Conservation (phyloP, 2,329 filamentous ascomycete genomes). For the Didymella exigua region DNA sequence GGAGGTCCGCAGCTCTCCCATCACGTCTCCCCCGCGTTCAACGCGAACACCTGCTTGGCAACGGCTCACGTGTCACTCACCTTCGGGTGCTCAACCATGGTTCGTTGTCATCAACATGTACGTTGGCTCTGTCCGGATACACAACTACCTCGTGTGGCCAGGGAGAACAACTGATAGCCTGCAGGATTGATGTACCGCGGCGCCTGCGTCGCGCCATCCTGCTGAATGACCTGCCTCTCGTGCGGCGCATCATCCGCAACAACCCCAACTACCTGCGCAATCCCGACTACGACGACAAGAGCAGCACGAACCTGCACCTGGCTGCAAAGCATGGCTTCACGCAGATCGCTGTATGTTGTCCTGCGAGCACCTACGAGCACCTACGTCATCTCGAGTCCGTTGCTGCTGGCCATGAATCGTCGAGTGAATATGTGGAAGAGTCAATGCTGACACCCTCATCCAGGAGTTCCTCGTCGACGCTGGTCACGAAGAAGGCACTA, state of each 20-base stretch:
- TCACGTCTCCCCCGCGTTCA: conserved; percentile 21
- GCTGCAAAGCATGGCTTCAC: conserved; percentile 75
- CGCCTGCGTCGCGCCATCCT: conserved; percentile 83
- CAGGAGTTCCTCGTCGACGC: conserved; percentile 70
- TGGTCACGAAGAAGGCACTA: conserved; percentile 74
- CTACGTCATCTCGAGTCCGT: conserved; percentile 6
- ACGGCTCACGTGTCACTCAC: conserved; percentile 12
- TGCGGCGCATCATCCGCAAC: conserved; percentile 75
- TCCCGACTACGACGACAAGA: conserved; percentile 74
- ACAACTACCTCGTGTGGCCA: neutral
- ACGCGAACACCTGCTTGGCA: conserved; percentile 8
- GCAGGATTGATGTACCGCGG: conserved; percentile 76
- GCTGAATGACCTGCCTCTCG: conserved; percentile 73
- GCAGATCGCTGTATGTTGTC: conserved; percentile 62
- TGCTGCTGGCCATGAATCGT: neutral
- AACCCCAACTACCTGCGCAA: conserved; percentile 77
- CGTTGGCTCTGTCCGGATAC: neutral
- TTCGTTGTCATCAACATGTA: conserved; percentile 31
- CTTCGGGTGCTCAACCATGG: conserved; percentile 27
- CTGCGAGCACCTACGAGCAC: neutral
- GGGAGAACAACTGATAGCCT: neutral
- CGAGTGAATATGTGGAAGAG: neutral
- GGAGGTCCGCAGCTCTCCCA: conserved; percentile 22
- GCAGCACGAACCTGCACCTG: conserved; percentile 84
- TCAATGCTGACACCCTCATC: neutral